Conservation (phyloP, 345 rosid genomes). For the Fremontodendron californicum region DNA sequence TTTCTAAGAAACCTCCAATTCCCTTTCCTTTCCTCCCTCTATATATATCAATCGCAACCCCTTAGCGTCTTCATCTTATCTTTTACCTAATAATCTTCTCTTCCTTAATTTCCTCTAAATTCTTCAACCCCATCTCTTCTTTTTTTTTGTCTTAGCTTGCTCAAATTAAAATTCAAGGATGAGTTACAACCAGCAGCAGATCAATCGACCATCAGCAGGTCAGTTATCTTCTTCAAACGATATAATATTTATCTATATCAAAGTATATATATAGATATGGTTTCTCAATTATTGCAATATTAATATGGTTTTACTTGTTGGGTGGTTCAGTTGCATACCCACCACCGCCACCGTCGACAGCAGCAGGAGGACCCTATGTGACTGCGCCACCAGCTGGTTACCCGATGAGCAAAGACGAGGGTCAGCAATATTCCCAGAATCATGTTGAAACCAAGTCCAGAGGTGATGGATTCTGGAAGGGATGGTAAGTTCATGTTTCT, state of each 20-base stretch:
- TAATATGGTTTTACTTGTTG: not conserved
- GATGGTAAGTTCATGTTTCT: no score
- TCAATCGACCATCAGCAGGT: conserved; percentile 2
- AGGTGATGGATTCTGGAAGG: conserved; percentile 21
- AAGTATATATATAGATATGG: no score
- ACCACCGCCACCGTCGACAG: not conserved
- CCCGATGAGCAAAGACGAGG: conserved; percentile 1
- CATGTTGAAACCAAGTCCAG: conserved; percentile 7
- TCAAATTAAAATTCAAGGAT: not conserved
- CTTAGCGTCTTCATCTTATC: not conserved
- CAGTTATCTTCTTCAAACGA: not conserved
- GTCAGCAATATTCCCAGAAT: not conserved
- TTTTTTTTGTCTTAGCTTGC: not conserved
- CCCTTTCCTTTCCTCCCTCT: not conserved
- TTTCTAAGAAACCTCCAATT: not conserved
- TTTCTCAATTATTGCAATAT: not conserved
- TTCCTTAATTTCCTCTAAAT: no score
- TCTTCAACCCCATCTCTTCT: no score
- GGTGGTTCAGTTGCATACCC: not conserved
- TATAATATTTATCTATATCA: no score
- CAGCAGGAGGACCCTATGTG: not conserved
- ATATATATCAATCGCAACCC: not conserved
- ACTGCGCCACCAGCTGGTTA: conserved; percentile 12
- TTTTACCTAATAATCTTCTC: not conserved
- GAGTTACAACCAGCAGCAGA: not conserved